These are phyloP conservation scores for Eucalyptus marginata DNA, from an alignment of 345 rosid species.

Conservation along the genomic window DNA sequence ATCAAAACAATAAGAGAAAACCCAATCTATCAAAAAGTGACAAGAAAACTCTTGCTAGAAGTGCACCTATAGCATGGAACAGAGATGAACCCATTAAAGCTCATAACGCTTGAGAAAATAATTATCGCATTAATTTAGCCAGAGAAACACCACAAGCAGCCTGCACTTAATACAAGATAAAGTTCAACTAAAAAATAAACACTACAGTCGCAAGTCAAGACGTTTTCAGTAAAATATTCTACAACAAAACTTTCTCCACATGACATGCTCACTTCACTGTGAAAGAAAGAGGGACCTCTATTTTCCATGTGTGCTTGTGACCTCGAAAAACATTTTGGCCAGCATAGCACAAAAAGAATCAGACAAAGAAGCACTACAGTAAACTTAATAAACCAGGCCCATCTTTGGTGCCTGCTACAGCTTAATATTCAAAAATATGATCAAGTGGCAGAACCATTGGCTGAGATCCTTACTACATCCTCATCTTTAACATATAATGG, in stretches of 20 bases:
- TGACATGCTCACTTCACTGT: background rate
- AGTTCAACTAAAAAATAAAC: background rate
- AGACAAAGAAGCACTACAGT: background rate
- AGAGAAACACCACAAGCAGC: background rate
- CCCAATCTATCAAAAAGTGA: background rate
- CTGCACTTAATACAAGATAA: background rate
- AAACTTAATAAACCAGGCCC: background rate
- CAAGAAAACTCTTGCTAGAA: background rate
- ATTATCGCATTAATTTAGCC: background rate
- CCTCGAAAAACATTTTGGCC: background rate
- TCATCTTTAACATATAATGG: slow-evolving; percentile 53
- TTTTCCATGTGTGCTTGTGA: background rate
- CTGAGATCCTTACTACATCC: background rate
- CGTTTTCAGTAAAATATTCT: background rate
- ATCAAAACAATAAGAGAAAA: background rate
- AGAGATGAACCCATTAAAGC: background rate
- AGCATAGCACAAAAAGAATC: background rate
- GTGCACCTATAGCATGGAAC: background rate
- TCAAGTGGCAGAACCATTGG: background rate
- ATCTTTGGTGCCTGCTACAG: background rate
- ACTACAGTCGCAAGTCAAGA: background rate
- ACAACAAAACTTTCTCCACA: background rate
- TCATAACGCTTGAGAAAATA: background rate
- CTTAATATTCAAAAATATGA: background rate
- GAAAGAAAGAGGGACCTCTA: background rate